A percentile compares a stretch with the other conserved stretches of the same genome.
Conservation (phyloP, 768 basidiomycete genomes). For the Boletus sp. region DNA sequence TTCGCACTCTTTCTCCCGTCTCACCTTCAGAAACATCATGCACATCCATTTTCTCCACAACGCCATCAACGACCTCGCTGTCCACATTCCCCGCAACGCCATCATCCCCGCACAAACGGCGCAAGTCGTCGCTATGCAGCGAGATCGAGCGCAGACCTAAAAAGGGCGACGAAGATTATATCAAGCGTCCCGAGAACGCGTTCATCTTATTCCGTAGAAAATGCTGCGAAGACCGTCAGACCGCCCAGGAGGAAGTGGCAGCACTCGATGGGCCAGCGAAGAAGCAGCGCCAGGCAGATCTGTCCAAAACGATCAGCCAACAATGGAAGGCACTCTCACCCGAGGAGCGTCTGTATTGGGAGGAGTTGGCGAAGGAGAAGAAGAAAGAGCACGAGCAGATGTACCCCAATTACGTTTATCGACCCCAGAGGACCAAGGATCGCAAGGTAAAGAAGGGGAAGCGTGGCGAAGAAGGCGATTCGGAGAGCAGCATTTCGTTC, state of each 20-base stretch:
- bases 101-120: constrained; percentile 45
- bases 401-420: constrained; percentile 79
- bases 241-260: constrained; percentile 48
- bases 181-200: constrained; percentile 82
- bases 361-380: constrained; percentile 72
- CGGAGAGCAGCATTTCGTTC: constrained; percentile 52
- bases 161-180: constrained; percentile 79
- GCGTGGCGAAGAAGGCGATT: constrained; percentile 43
- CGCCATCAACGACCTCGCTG: constrained; percentile 33
- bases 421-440: constrained; percentile 57
- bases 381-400: constrained; percentile 75
- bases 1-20: constrained; percentile 44
- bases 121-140: constrained; percentile 49
- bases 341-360: constrained; percentile 73
- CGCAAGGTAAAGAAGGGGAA: constrained; percentile 48
- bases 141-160: constrained; percentile 48
- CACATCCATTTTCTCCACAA: constrained; percentile 42
- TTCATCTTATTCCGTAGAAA: constrained; percentile 83
- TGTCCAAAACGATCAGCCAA: constrained; percentile 79
- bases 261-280: constrained; percentile 44
- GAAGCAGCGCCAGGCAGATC: constrained; percentile 76
- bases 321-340: constrained; percentile 70
- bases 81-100: constrained; percentile 36
- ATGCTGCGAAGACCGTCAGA: constrained; percentile 71
- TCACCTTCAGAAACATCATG: constrained; percentile 26